These are phyloP conservation scores for Entophlyctis luteolus DNA, from an alignment of 192 early-diverging fungal species.

Conservation along the genomic window DNA sequence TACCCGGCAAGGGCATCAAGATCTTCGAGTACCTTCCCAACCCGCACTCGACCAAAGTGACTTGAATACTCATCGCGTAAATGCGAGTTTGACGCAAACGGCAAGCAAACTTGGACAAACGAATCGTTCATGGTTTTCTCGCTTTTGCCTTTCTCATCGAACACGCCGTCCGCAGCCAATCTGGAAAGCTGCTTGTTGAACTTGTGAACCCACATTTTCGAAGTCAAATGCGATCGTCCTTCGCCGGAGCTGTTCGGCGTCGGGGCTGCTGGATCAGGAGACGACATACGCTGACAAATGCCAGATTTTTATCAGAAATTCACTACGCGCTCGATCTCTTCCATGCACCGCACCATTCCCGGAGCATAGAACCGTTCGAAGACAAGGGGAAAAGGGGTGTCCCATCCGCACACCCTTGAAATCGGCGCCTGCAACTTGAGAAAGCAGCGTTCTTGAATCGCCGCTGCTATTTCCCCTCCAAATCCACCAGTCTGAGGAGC, in stretches of 20 bases:
- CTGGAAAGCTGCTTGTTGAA: not conserved
- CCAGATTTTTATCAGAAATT: too few species aligned
- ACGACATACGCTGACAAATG: too few species aligned
- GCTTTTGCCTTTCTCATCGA: not conserved
- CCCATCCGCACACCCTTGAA: constrained; percentile 81
- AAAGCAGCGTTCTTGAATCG: constrained; percentile 90
- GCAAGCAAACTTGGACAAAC: constrained; percentile 74
- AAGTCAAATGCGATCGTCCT: not conserved
- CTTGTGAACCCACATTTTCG: constrained; percentile 3
- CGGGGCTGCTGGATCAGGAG: too few species aligned
- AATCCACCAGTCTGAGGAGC: constrained; percentile 87
- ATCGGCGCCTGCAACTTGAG: constrained; percentile 86
- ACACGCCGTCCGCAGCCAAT: not conserved
- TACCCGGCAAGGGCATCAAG: constrained; percentile 78
- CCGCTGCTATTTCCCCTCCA: constrained; percentile 82
- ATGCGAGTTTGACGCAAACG: constrained; percentile 71
- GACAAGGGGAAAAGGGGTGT: constrained; percentile 86
- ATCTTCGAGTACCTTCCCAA: constrained; percentile 82
- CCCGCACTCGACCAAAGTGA: constrained; percentile 64
- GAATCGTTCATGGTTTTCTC: constrained; percentile 33
- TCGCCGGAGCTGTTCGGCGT: too few species aligned
- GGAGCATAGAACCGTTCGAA: constrained; percentile 95
- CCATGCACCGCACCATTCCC: constrained; percentile 72
- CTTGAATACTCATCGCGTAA: constrained; percentile 80
- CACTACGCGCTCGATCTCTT: constrained; percentile 80